Evolutionary conservation across 169 alveolate genomes (phyloP).

Genomic region (Plasmodium blacklocki): DNA sequence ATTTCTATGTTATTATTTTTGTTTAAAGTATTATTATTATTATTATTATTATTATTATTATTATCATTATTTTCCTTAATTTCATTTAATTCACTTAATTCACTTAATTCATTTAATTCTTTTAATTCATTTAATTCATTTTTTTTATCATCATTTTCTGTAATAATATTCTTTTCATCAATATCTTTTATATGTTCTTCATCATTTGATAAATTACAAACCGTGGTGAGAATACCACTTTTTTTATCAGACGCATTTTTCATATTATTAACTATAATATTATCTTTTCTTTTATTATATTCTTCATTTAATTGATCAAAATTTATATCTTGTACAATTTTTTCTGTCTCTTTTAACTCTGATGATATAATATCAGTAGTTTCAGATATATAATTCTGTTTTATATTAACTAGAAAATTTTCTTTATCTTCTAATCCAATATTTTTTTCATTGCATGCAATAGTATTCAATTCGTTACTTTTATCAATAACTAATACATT

Average conservation of each 20-base stretch:
- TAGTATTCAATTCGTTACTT: conserved; percentile 6
- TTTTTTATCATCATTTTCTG: too few relatives aligned
- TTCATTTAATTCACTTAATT: neutral
- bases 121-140: neutral
- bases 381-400: neutral
- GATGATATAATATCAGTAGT: neutral
- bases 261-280: neutral
- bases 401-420: neutral
- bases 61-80: neutral
- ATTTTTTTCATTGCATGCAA: conserved; percentile 23
- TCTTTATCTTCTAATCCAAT: conserved; percentile 23
- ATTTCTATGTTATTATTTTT: neutral
- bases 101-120: too few relatives aligned
- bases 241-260: too few relatives aligned
- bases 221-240: too few relatives aligned
- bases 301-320: neutral
- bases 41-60: neutral
- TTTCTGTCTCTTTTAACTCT: neutral
- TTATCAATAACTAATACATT: neutral
- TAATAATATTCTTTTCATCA: neutral
- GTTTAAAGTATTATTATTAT: neutral
- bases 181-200: neutral
- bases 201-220: neutral
- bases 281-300: neutral
- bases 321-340: neutral